Percentiles rank a stretch among this genome's conserved stretches.
Evolutionary conservation across 2,329 filamentous ascomycete species (phyloP).

Genomic region (Xylariomycetidae sp.): DNA sequence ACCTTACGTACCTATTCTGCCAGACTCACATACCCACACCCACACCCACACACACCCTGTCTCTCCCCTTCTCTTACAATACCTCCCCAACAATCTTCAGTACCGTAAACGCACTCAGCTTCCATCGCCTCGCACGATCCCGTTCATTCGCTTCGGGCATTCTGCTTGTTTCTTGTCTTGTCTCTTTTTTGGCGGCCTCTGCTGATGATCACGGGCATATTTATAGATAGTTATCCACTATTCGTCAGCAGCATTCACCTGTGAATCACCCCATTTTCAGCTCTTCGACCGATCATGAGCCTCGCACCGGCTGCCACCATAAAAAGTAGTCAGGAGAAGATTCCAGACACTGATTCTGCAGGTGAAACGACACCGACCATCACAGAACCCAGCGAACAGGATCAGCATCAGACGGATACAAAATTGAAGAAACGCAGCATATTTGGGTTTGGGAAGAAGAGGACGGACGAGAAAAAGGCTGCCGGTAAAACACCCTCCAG

Average conservation of each 20-base stretch:
- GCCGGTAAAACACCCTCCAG: conserved; percentile 26
- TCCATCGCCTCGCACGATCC: no score
- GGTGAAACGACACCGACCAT: conserved; percentile 30
- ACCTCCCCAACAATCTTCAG: no score
- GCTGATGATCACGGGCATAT: conserved; percentile 13
- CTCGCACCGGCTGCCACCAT: conserved; percentile 26
- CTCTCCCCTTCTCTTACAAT: no score
- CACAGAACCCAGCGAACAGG: conserved; percentile 18
- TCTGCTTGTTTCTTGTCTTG: conserved; percentile 7
- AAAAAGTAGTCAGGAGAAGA: conserved; percentile 20
- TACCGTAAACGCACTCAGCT: no score
- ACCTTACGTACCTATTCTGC: no score
- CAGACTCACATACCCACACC: no score
- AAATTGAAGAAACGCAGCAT: conserved; percentile 52
- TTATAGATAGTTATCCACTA: conserved; percentile 8
- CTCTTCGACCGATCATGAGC: conserved; percentile 19
- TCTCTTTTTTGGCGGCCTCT: conserved; percentile 18
- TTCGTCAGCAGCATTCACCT: no score
- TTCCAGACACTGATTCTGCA: conserved; percentile 19
- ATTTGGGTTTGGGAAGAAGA: conserved; percentile 61
- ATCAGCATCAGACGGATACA: conserved; percentile 25
- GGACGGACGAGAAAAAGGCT: conserved; percentile 41
- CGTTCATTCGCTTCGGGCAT: no score
- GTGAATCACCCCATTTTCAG: conserved; percentile 16
- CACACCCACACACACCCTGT: no score